Percentiles rank a stretch among this genome's conserved stretches.
These are phyloP conservation scores for Papiliotrema nemorosa DNA, from an alignment of 1,284 basidiomycete genomes.

Conservation along the genomic window DNA sequence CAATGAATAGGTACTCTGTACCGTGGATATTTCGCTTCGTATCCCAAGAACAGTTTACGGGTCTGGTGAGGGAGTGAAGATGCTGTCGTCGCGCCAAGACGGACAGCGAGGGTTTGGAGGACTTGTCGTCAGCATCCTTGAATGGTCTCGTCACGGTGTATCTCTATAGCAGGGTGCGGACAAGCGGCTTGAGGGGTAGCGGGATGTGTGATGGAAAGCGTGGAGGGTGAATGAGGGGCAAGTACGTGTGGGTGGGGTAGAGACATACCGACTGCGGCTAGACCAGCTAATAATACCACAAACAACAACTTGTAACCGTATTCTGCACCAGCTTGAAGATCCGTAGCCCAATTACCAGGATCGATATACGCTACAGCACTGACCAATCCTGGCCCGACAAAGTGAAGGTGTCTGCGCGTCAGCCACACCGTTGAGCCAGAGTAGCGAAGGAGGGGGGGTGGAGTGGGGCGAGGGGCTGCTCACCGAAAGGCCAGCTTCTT, in stretches of 20 bases:
- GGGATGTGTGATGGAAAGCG: too few species aligned
- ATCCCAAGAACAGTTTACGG: conserved; percentile 62
- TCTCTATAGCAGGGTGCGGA: too few species aligned
- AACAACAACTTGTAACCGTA: conserved; percentile 84
- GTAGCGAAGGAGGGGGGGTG: background rate
- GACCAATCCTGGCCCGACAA: conserved; percentile 50
- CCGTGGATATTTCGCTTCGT: conserved; percentile 67
- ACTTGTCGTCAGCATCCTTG: conserved; percentile 23
- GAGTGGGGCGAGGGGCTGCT: background rate
- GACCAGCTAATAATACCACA: conserved; percentile 73
- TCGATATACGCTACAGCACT: conserved; percentile 48
- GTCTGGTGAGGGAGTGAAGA: conserved; percentile 55
- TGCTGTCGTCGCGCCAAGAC: conserved; percentile 55
- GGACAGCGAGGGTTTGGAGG: conserved; percentile 46
- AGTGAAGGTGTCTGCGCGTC: conserved; percentile 40
- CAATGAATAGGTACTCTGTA: conserved; percentile 50
- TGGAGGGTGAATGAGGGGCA: too few species aligned
- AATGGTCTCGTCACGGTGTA: background rate
- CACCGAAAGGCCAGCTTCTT: background rate
- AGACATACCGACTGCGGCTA: conserved; percentile 61
- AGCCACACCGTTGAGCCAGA: background rate
- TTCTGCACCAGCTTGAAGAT: conserved; percentile 55
- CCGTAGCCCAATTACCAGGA: conserved; percentile 44
- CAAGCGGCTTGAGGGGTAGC: too few species aligned
- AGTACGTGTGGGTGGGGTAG: too few species aligned